Evolutionary conservation across 495 filamentous ascomycete species (phyloP), one percentile per base, ranked within the genome.

Genomic region (Lophiotrema nucula): DNA sequence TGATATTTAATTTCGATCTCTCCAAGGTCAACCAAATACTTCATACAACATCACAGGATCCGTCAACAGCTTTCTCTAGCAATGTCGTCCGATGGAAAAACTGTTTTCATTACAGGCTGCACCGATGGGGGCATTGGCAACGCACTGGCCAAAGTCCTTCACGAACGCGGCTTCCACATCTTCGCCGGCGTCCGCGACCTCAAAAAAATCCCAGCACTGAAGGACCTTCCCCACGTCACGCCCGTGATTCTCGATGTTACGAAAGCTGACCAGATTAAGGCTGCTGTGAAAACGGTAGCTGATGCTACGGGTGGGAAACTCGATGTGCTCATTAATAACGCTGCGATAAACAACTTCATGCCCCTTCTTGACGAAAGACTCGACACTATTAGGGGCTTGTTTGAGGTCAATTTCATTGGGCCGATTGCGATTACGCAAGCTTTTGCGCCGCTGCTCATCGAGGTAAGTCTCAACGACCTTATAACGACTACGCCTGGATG

Each of bases 91-190:
- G n/a, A n/a, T n/a, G n/a, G n/a, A n/a, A 58, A 60, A 28, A 56
- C 43, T 15, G 67, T 74, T 50, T 66, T 81, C 18, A 77, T 79
- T 39, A 80, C 77, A 2, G 77, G 79, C 56, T 79, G 76, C 62
- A 74, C 68, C 31, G 68, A 66, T 37, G 75, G 74, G 37, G 75
- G 77, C 5, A 70, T 78, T 35, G 77, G 79, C 28, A 56, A 71
- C 1, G 73, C 74, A 1, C 53, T 80, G 0, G 76, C 72, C 18
- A 25, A 58, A 24, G 53, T 58, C 25, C 75, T 81, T 63, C 71
- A 74, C 35, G 48, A 68, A 27, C 64, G 58, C 10, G 72, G 69
- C 26, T 67, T 69, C 53, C 69, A 71, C 52, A 73, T 80, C 51
- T 74, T 72, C 59, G 75, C 75, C 3, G 74, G 73, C 1, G 71